Evolutionary conservation across 192 early-diverging fungal genomes (phyloP).

Genomic region (Polychytrium aggregatum): DNA sequence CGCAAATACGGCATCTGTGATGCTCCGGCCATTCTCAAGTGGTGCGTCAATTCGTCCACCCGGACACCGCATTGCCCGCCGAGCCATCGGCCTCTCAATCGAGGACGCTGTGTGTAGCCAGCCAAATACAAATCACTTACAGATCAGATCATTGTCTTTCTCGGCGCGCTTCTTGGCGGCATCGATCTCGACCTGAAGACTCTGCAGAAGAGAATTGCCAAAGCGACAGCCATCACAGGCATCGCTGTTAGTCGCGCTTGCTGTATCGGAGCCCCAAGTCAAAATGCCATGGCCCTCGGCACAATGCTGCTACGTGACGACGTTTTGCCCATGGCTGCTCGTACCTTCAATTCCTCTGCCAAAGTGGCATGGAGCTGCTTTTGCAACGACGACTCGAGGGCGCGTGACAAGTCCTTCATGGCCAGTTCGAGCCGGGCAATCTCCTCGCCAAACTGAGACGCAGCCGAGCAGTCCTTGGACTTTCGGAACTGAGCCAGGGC

Average conservation of each 20-base stretch:
- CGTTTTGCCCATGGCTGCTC: no score
- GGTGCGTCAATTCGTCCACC: background rate
- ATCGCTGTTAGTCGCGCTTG: no score
- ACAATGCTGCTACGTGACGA: no score
- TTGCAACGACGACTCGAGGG: constrained; percentile 9
- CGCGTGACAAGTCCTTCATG: constrained; percentile 8
- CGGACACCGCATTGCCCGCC: background rate
- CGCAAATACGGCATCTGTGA: no score
- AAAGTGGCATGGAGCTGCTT: constrained; percentile 15
- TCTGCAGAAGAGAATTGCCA: no score
- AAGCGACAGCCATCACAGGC: no score
- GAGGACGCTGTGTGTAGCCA: background rate
- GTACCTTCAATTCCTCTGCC: no score
- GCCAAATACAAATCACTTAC: constrained; percentile 16
- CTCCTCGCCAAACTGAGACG: constrained; percentile 70
- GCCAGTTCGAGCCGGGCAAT: constrained; percentile 61
- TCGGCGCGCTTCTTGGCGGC: constrained; percentile 47
- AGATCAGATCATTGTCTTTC: constrained; percentile 86
- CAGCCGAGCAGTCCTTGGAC: constrained; percentile 35
- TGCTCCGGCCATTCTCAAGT: background rate
- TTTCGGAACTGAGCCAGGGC: constrained; percentile 73
- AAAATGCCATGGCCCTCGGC: no score
- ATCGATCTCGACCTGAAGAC: constrained; percentile 9
- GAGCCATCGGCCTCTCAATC: no score
- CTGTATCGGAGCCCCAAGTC: no score